A percentile compares a stretch with the other conserved stretches of the same genome.
These are phyloP conservation scores for Torulaspora quercuum DNA, from an alignment of 805 yeast genomes.

Conservation along the genomic window DNA sequence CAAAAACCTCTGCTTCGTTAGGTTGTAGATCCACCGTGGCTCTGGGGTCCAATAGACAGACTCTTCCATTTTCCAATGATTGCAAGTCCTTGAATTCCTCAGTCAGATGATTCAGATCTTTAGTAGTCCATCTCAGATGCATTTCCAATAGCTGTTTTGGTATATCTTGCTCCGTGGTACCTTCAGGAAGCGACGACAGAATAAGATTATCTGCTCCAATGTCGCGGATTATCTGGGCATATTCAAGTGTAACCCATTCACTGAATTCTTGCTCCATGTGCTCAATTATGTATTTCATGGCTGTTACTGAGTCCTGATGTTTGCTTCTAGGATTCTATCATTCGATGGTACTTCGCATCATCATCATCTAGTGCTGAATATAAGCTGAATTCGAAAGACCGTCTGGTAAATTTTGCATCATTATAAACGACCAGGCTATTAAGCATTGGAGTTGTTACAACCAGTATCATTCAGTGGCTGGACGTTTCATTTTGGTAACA, in stretches of 20 bases:
- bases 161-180: slow-evolving; percentile 57
- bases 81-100: slow-evolving; percentile 43
- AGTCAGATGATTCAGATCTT: slow-evolving; percentile 54
- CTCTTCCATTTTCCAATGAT: slow-evolving; percentile 45
- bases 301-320: too few species aligned
- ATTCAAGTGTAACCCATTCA: slow-evolving; percentile 91
- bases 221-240: slow-evolving; percentile 75
- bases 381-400: too few species aligned
- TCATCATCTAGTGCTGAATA: too few species aligned
- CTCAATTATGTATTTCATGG: slow-evolving; percentile 88
- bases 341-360: too few species aligned
- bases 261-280: slow-evolving; percentile 98
- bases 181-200: slow-evolving; percentile 69
- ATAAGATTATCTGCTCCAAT: slow-evolving; percentile 74
- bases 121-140: slow-evolving; percentile 78
- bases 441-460: too few species aligned
- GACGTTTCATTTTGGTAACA: slow-evolving; percentile 4
- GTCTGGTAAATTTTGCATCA: slow-evolving; percentile 2
- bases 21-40: slow-evolving; percentile 75
- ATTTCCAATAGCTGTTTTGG: slow-evolving; percentile 56
- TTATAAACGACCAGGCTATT: slow-evolving; percentile 1
- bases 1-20: slow-evolving; percentile 60
- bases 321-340: too few species aligned
- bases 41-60: slow-evolving; percentile 86
- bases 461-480: background rate